Evolutionary conservation across 768 basidiomycete species (phyloP).

Genomic region (Tulasnella sp.): DNA sequence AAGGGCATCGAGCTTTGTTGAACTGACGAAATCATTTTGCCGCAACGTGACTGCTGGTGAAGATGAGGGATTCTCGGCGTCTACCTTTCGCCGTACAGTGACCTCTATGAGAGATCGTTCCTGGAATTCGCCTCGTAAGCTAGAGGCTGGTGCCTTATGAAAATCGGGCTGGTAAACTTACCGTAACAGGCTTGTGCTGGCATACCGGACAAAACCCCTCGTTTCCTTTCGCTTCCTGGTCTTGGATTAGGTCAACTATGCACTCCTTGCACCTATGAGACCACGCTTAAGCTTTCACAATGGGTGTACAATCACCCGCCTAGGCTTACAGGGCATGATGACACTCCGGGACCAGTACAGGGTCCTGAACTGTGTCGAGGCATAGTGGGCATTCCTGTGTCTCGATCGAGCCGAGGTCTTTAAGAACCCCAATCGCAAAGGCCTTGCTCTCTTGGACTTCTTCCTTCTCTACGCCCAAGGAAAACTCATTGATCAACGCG

Average conservation of each 20-base stretch:
- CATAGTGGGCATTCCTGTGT: constrained; percentile 80
- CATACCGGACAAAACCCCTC: constrained; percentile 82
- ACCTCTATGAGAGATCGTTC: constrained; percentile 68
- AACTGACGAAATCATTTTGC: constrained; percentile 83
- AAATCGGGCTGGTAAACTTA: constrained; percentile 38
- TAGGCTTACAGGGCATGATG: constrained; percentile 72
- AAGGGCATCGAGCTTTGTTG: constrained; percentile 89
- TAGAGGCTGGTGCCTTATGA: not conserved
- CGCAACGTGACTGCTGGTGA: constrained; percentile 59
- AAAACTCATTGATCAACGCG: constrained; percentile 60
- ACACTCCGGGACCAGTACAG: constrained; percentile 72
- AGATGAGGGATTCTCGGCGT: constrained; percentile 33
- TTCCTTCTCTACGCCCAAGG: constrained; percentile 39
- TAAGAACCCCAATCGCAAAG: constrained; percentile 68
- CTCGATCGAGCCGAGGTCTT: constrained; percentile 48
- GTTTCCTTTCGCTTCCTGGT: constrained; percentile 69
- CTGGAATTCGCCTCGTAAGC: constrained; percentile 43
- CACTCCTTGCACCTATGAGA: constrained; percentile 85
- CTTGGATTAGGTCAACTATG: constrained; percentile 70
- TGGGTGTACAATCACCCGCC: not conserved
- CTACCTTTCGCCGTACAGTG: constrained; percentile 45
- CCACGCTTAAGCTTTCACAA: not conserved
- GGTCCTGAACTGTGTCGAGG: constrained; percentile 72
- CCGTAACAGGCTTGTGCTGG: constrained; percentile 66
- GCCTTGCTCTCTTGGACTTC: constrained; percentile 43